A percentile compares a stretch with the other conserved stretches of the same genome.
phyloP scores from a whole-genome alignment of 1,139 yeast genomes.

The Yamadazyma conglobata region DNA sequence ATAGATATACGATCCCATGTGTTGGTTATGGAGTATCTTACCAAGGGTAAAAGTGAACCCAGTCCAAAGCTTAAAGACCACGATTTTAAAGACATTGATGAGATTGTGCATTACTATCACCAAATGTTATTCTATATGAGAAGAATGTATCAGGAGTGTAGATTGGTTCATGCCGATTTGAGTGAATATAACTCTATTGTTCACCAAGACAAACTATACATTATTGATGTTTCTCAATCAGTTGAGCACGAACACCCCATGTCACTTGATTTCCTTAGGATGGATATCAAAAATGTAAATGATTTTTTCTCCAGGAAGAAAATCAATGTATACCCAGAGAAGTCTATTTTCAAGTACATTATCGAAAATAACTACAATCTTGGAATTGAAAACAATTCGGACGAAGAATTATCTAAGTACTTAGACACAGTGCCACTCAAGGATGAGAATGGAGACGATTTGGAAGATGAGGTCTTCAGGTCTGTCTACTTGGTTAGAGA shows the following conservation, averaged over 20 bases:
- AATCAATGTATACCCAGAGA: conserved; percentile 76
- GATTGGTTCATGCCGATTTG: conserved; percentile 93
- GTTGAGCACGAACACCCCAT: conserved; percentile 98
- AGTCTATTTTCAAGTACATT: conserved; percentile 74
- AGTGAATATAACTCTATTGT: conserved; percentile 92
- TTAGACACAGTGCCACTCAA: conserved; percentile 50
- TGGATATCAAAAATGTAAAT: conserved; percentile 96
- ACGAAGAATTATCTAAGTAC: conserved; percentile 33
- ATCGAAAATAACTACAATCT: conserved; percentile 41
- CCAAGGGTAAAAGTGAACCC: conserved; percentile 76
- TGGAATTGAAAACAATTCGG: conserved; percentile 38
- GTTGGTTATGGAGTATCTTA: conserved; percentile 87
- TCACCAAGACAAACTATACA: conserved; percentile 74
- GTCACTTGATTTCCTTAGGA: conserved; percentile 88
- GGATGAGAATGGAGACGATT: conserved; percentile 50
- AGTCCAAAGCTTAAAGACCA: conserved; percentile 87
- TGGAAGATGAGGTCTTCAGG: conserved; percentile 81
- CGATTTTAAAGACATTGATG: conserved; percentile 60
- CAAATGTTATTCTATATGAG: conserved; percentile 84
- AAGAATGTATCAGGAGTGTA: conserved; percentile 80
- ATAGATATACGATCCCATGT: conserved; percentile 85
- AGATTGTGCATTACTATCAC: conserved; percentile 65
- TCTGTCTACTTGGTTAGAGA: conserved; percentile 80
- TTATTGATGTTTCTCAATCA: conserved; percentile 95
- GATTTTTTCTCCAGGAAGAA: conserved; percentile 73